Base-by-base conservation (phyloP, 441 rosid species). In the Arabidopsis hybrid region DNA sequence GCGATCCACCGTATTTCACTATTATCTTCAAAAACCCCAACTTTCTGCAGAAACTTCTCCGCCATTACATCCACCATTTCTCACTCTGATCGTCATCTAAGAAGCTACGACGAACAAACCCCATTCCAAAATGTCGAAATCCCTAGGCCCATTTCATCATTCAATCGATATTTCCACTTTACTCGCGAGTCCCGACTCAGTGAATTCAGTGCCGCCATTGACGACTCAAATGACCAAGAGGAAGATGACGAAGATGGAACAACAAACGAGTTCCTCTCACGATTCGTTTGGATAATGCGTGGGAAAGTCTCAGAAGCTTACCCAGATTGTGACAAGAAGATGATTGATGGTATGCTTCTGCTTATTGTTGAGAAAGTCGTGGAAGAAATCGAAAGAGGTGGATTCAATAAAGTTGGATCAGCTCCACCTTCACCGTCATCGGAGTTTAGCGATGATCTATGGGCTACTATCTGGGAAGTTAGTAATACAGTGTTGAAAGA, bases 381-480 rank as follows among this genome's bases (percentile, higher is more conserved):
- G 75, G 85, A 75, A 2, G 92, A 87, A 85, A 86, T 95, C 76
- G 88, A 87, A 58, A 85, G 83, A 72, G 88, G 91, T 29, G 83
- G 88, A 11, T 67, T 85, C 17, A 83, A 78, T 75, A 83, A 68
- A 65, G 76, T 80, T 46, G 78, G 85, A 21, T 78, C 83, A 14
- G 78, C 78, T 0, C 83, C 52, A 13, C 74, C 78, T 6, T 88
- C 88, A 0, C 80, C 75, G 45, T 78, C 65, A 0, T 53, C 71
- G 5, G 98, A 89, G 69, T 87, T 92, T 40, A 95, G 96, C 42
- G 88, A 84, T 63, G 98, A 91, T 86, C 82, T 95, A 42, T 92
- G 98, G 99, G 82, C 10, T n/a, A 85, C 88, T 0, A 92, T 87
- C 14, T 87, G 88, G 91, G 98, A 92, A 78, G 98, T 88, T 64